Evolutionary conservation across 108 stramenopile genomes (phyloP), one percentile per base, ranked within the genome.

Genomic region (Seminavis robusta): DNA sequence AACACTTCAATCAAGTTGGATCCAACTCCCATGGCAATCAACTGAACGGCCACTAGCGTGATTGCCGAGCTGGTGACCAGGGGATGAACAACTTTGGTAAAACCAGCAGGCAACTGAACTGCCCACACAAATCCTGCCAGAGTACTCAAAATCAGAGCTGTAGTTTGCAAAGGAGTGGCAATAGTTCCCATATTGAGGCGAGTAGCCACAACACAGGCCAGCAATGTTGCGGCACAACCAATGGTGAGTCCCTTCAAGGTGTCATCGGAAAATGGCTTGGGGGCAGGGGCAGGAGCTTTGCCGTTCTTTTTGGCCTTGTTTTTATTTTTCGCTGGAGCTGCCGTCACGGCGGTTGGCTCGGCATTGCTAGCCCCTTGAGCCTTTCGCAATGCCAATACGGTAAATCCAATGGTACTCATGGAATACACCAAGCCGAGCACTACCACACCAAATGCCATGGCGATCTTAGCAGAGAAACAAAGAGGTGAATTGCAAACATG

Each of bases 31-130:
- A 51, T 28, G 19, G 69, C 68, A 19, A 70, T 38, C 8, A 67
- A 28, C 42, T 51, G 43, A 30, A 73, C 40, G 13, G 59, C 34
- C 0, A 73, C 27, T 56, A 72, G 60, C 33, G 77, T 75, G 5
- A 73, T 38, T 17, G 47, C 21, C 1, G 83, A 68, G 28, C 73
- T 82, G 7, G 81, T 83, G 32, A 89, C 77, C 21, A 87, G 67
- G 15, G 91, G 91, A 66, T 88, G 87, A 21, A 88, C 76, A 33
- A 50, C 43, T 42, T 75, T 82, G n/a, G 78, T 74, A 51, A 93
- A 76, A 3, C 39, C 50, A 25, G 76, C 33, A 0, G 85, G 87
- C 10, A 86, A 52, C 40, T 78, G 78, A 16, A 86, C 76, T 4
- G 73, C 81, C 78, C 80, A 86, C 0, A 88, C 82, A 49, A 73